Evolutionary conservation across 768 basidiomycete genomes (phyloP), one percentile per base, ranked within the genome.

Genomic region (Termitomyces sp.): DNA sequence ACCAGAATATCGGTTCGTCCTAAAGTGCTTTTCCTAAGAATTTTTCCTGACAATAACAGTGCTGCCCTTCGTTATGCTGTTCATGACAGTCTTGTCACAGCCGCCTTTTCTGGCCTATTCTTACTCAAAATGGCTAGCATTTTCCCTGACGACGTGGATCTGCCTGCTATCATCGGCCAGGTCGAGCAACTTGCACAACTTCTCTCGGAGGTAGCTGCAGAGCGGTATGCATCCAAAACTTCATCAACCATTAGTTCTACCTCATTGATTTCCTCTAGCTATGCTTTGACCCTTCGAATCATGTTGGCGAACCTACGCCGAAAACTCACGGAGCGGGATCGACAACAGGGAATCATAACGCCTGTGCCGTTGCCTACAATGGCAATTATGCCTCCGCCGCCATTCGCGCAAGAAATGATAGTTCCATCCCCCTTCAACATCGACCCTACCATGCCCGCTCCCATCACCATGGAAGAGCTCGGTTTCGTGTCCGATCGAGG

Each of bases 121-220:
- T 77, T 95, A 26, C 81, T 96, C 57, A 96, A 96, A 75, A 94
- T 96, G 88, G 94, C 94, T 56, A 91, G 88, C 67, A 82, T 97
- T 33, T 97, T 95, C 78, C 93, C 93, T 0, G 75, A 85, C 14
- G 91, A 94, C 65, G 75, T 95, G 48, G 91, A 95, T 68, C 74
- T 95, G 30, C 79, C 75, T 18, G 80, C 82, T 9, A 92, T 95
- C 68, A 88, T 85, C 46, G 79, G 72, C 3, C 93, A 96, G 71
- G 94, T 96, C 43, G 91, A 95, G 67, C 92, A 96, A 70, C 81
- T 98, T 37, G 89, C 93, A 0, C 91, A 94, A 64, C 75, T 98
- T 46, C 79, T 97, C 46, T 93, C 92, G 5, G 95, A 96, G 57
- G 94, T 95, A 37, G 93, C 93, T 33, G 95, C 95, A 14, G 95